Conservation (phyloP, 2,329 filamentous ascomycete species). For the Phyllosticta ampelicida region DNA sequence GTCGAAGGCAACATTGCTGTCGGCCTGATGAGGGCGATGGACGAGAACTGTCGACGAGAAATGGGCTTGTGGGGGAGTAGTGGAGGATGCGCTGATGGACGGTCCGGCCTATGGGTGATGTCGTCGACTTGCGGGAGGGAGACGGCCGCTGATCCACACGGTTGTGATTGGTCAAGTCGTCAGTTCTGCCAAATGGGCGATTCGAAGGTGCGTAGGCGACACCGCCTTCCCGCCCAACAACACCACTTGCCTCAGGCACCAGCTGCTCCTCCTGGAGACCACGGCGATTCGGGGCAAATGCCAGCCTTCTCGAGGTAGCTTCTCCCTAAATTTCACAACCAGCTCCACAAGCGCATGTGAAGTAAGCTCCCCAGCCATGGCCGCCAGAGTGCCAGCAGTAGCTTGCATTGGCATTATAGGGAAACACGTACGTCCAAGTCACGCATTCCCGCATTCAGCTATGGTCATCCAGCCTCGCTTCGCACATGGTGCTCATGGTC, state of each 20-base stretch:
- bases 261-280: background rate
- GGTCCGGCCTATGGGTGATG: conserved; percentile 19
- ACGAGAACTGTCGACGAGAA: conserved; percentile 7
- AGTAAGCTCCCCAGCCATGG: conserved; percentile 25
- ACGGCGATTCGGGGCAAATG: background rate
- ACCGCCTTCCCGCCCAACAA: conserved; percentile 4
- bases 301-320: background rate
- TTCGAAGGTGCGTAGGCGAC: too few species aligned
- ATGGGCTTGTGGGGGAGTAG: conserved; percentile 15
- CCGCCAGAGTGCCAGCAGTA: conserved; percentile 55
- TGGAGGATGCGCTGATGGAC: conserved; percentile 20
- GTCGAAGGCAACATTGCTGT: conserved; percentile 39
- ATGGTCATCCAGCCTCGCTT: background rate
- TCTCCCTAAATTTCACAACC: background rate
- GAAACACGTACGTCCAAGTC: conserved; percentile 57
- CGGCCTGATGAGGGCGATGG: background rate
- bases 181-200: too few species aligned
- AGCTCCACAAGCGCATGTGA: conserved; percentile 1
- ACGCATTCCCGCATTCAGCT: conserved; percentile 1
- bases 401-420: conserved; percentile 91
- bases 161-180: conserved; percentile 6
- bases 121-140: conserved; percentile 19
- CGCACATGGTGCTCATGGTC: conserved; percentile 2
- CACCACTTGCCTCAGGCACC: background rate
- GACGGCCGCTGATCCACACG: conserved; percentile 1